Base-by-base conservation (phyloP, 495 filamentous ascomycete species). In the Paragyromitra xinjiangensis region DNA sequence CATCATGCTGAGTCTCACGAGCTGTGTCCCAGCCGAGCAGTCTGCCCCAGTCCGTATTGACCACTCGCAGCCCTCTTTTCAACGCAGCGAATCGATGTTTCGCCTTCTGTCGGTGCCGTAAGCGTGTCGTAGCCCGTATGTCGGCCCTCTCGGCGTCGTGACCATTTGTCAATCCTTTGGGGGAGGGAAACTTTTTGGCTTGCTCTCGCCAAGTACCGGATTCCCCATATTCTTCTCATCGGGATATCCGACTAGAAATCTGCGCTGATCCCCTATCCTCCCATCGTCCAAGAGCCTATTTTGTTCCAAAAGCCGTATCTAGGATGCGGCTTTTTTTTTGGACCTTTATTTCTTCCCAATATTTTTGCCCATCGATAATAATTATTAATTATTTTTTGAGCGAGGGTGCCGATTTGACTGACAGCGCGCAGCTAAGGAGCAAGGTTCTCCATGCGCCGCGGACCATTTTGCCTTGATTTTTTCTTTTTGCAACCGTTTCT, bases 391-490 rank as follows among this genome's bases (percentile, higher is more conserved):
- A 63, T 63, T 75, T 75, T 55, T 64, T 40, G 61, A 56, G 37
- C 19, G 69, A 73, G 69, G 69, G 69, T 77, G 61, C 45, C 51
- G 74, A 77, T 77, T 77, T 62, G 68, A 73, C 61, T 73, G 74
- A 73, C 61, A 73, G 61, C 69, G 37, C 70, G 74, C 74, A 76
- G 50, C 59, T 76, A 48, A 71, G 59, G 56, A 48, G 67, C 73
- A 77, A 77, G 74, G 74, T 77, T 73, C 73, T 73, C 73, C 73
- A 72, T 76, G 68, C 73, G 73, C 73, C 68, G 73, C 68, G 73
- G 68, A 72, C 68, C 74, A 73, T 77, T 75, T 76, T 73, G 69
- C 74, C 74, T 77, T 77, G 69, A 77, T 77, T 77, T 77, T 77
- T 77, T 71, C 69, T 77, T 77, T 69, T 77, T 73, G 69, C 29